Conservation (phyloP, 192 early-diverging fungal species). For the Coemansia sp. region DNA sequence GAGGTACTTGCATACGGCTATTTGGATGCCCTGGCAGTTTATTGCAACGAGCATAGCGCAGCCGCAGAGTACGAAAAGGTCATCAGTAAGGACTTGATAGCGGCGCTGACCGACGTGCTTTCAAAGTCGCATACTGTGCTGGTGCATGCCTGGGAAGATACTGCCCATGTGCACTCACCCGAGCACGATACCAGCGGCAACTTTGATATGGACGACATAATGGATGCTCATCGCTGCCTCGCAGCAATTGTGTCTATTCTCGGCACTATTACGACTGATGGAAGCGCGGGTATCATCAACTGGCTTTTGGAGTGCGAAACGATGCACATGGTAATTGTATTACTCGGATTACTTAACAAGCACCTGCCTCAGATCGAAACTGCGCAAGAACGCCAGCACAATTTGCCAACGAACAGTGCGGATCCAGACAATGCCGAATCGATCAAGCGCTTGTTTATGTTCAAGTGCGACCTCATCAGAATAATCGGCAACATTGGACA, state of each 20-base stretch:
- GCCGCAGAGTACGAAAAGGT: neutral
- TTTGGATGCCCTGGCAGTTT: conserved; percentile 36
- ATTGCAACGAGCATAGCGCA: conserved; percentile 30
- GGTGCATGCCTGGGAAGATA: conserved; percentile 18
- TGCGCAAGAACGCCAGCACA: conserved; percentile 3
- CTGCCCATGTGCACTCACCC: no score
- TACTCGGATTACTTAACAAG: conserved; percentile 39
- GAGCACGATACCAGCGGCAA: neutral
- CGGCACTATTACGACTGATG: conserved; percentile 22
- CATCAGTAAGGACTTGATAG: neutral
- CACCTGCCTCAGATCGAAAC: conserved; percentile 36
- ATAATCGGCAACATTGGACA: conserved; percentile 43
- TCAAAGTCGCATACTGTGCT: conserved; percentile 8
- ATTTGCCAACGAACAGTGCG: neutral
- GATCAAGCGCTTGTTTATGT: conserved; percentile 35
- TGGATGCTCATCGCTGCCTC: conserved; percentile 28
- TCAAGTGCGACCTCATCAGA: conserved; percentile 48
- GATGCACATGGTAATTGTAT: conserved; percentile 11
- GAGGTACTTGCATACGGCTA: conserved; percentile 20
- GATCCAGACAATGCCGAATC: neutral
- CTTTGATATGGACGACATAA: conserved; percentile 14
- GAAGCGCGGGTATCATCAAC: conserved; percentile 1
- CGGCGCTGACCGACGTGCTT: neutral
- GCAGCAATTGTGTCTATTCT: conserved; percentile 21
- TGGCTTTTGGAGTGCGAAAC: conserved; percentile 14